phyloP scores from a whole-genome alignment of 768 basidiomycete genomes.

The Hygrocybe punicea region DNA sequence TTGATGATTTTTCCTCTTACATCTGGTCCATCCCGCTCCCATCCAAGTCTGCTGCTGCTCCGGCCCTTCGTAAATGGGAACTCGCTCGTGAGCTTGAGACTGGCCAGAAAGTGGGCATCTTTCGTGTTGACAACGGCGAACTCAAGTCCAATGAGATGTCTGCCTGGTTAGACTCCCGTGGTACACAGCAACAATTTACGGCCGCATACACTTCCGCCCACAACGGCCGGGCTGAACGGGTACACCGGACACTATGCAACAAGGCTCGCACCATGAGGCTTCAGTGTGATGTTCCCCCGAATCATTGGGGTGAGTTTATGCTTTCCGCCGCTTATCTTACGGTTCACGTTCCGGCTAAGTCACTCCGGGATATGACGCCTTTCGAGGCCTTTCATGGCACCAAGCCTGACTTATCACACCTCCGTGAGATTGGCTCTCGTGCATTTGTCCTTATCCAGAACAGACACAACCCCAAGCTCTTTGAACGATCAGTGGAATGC shows the following conservation, averaged over 20 bases:
- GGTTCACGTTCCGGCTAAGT: slow-evolving; percentile 4
- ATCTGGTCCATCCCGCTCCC: slow-evolving; percentile 34
- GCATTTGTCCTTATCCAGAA: slow-evolving; percentile 15
- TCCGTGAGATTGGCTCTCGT: slow-evolving; percentile 33
- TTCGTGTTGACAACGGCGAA: slow-evolving; percentile 22
- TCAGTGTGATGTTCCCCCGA: slow-evolving; percentile 13
- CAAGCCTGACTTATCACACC: slow-evolving; percentile 27
- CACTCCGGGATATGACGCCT: slow-evolving; percentile 15
- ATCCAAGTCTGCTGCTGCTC: slow-evolving; percentile 25
- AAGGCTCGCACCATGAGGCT: slow-evolving; percentile 30
- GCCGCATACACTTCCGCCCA: slow-evolving; percentile 38
- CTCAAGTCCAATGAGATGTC: slow-evolving; percentile 19
- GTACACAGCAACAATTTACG: slow-evolving; percentile 19
- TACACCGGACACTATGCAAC: slow-evolving; percentile 34
- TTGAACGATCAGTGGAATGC: not conserved
- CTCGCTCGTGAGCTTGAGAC: slow-evolving; percentile 20
- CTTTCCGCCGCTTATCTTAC: slow-evolving; percentile 22
- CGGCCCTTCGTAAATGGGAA: slow-evolving; percentile 28
- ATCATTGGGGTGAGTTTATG: slow-evolving; percentile 34
- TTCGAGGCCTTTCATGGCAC: slow-evolving; percentile 19
- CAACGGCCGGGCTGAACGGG: slow-evolving; percentile 36
- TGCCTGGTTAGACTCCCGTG: slow-evolving; percentile 6
- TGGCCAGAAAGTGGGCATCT: slow-evolving; percentile 12
- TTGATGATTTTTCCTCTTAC: slow-evolving; percentile 32
- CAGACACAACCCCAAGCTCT: slow-evolving; percentile 29